Evolutionary conservation across 2,329 filamentous ascomycete genomes (phyloP), one percentile per base, ranked within the genome.

Genomic region (Cercospora berteroae): DNA sequence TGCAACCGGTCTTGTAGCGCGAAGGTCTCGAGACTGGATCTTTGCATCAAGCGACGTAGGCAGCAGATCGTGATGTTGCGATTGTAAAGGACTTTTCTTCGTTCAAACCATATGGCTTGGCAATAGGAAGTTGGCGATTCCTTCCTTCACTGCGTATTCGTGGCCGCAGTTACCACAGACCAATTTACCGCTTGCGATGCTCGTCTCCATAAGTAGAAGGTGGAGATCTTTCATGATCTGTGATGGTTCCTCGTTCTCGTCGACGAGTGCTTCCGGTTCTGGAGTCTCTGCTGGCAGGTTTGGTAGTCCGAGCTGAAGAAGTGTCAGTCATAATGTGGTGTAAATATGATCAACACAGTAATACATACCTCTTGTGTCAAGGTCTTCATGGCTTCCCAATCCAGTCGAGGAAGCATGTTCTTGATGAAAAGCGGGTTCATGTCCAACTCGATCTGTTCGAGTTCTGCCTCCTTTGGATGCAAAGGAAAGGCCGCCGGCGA

Each of bases 111-210:
- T 81, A 83, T 99, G 95, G 75, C 91, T 95, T 12, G 95, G 95
- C 73, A 99, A 81, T 77, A 99, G 81, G 76, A 99, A 99, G 80
- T 98, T 98, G 67, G 93, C 93, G 79, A 98, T 97, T 5, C 95
- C 95, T 81, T 99, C 94, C 78, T 95, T 94, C 70, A 99, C 90
- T 67, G 89, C 89, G 80, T 98, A 99, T 83, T 96, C 92, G 78
- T 98, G 94, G 58, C 91, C 92, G 78, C 95, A 99, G 80, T 91
- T 91, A 58, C 88, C 93, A 79, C 95, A 99, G 5, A 94, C 91
- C 71, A 99, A 84, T 80, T 92, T 94, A 3, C 95, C 95, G 80
- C 94, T 91, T 42, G 88, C 86, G 67, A 99, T 91, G 75, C 93
- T 90, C 67, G 95, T 99, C 85, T 98, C 92, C 73, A 97, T 84